Base-by-base conservation (phyloP, 305 asterid genomes). In the Rubia occidens region DNA sequence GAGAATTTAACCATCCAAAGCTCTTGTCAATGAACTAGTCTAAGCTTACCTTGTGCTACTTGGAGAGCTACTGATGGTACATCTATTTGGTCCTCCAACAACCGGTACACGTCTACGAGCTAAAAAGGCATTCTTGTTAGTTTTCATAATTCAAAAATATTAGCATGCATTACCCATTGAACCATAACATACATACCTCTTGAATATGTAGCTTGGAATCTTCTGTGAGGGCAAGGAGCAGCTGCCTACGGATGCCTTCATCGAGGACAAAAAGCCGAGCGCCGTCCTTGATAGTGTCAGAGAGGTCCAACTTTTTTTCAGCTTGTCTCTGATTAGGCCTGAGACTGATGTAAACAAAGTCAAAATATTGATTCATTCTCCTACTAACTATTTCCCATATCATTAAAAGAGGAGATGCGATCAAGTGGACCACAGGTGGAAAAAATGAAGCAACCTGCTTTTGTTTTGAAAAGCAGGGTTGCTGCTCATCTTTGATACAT, bases 251-350 rank as follows among this genome's bases (percentile, higher is more conserved):
- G 72, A 90, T 88, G 63, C 97, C 89, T 83, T 83, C 95, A 64
- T 93, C 98, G 5, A 93, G 71, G 66, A 93, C 79, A 82, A 93
- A 85, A 68, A 88, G 92, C 11, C 98, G 97, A 75, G 98, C 82
- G 65, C 97, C 98, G 72, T 93, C 98, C 87, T 90, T 93, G 79
- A 93, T 93, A 44, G 98, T 93, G 85, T 81, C 96, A 2, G 97
- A 90, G 64, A 93, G 96, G 83, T 93, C 97, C 85, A 93, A 77
- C 80, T 87, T 93, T 70, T 68, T 83, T 73, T 74, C 78, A 53
- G 80, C 73, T 78, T 68, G 84, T 75, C 72, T 77, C 47, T 81
- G 84, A 70, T 78, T 80, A 60, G 84, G 78, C 69, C 81, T 63
- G 85, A 72, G 85, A 74, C 96, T 87, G 89, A 67, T 82, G 83